These are phyloP conservation scores for Jamesozyma jinghongensis DNA, from an alignment of 805 yeast species.

Conservation along the genomic window DNA sequence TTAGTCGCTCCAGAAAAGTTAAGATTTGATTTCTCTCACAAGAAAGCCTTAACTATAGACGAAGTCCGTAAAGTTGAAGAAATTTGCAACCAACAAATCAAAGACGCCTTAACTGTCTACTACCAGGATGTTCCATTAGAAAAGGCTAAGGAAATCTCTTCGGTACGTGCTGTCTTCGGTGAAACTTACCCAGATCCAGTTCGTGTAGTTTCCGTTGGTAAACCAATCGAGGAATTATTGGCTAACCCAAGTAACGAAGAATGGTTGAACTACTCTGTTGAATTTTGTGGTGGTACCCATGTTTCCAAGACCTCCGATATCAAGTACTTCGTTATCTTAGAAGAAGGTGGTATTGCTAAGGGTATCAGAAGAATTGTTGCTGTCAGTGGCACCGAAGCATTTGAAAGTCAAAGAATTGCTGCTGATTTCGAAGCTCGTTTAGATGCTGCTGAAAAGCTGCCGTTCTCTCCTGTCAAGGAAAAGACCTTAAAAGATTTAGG, in stretches of 20 bases:
- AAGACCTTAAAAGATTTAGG: constrained; percentile 73
- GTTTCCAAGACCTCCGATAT: constrained; percentile 88
- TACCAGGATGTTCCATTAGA: constrained; percentile 74
- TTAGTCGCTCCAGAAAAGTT: constrained; percentile 90
- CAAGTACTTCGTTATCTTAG: constrained; percentile 79
- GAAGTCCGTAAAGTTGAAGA: constrained; percentile 72
- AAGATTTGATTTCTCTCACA: constrained; percentile 93
- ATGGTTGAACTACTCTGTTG: constrained; percentile 76
- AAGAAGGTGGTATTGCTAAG: constrained; percentile 96
- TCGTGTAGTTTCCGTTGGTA: constrained; percentile 93
- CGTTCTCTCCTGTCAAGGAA: constrained; percentile 73
- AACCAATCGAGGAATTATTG: constrained; percentile 73
- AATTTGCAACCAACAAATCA: constrained; percentile 63
- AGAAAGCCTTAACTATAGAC: constrained; percentile 63
- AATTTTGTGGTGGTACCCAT: constrained; percentile 99
- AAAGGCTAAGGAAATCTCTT: constrained; percentile 63
- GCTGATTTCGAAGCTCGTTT: constrained; percentile 56
- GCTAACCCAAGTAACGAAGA: constrained; percentile 58
- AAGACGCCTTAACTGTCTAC: constrained; percentile 61
- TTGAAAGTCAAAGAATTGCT: constrained; percentile 81
- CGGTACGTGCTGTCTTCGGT: constrained; percentile 96
- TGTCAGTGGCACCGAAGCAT: constrained; percentile 86
- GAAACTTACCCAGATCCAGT: constrained; percentile 99
- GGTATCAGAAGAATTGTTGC: constrained; percentile 98
- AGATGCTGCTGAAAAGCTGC: constrained; percentile 48